Conservation (phyloP, 2,329 filamentous ascomycete genomes). For the Lizonia empirigonia region DNA sequence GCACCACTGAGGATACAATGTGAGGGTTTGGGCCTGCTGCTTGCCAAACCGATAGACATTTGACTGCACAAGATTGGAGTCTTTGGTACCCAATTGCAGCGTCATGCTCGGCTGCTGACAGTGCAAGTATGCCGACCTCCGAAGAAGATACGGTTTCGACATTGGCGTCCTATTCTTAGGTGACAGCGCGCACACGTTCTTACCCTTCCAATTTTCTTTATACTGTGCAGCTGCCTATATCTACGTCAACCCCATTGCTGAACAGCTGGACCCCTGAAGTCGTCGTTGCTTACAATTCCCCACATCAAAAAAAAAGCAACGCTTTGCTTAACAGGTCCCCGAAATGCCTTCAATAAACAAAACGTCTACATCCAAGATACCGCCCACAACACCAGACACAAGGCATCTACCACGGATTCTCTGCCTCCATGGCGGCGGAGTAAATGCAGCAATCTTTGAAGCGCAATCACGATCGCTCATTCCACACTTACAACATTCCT, state of each 20-base stretch:
- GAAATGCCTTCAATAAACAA: slow-evolving; percentile 8
- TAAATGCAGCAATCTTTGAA: slow-evolving; percentile 72
- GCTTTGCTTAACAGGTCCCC: background rate
- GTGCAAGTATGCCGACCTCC: slow-evolving; percentile 6
- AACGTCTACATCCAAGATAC: slow-evolving; percentile 27
- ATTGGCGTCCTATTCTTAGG: slow-evolving; percentile 13
- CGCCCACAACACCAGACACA: slow-evolving; percentile 33
- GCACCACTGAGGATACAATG: too few relatives aligned
- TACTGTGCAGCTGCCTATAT: background rate
- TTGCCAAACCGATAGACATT: too few relatives aligned
- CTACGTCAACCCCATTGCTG: background rate
- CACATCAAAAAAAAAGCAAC: background rate
- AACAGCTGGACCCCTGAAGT: background rate
- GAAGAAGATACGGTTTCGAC: slow-evolving; percentile 5
- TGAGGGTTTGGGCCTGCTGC: too few relatives aligned
- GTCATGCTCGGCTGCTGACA: background rate
- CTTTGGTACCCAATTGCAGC: background rate
- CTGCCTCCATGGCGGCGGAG: slow-evolving; percentile 80
- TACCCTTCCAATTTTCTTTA: background rate
- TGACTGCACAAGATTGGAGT: too few relatives aligned
- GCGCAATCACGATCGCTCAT: slow-evolving; percentile 67
- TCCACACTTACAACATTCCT: slow-evolving; percentile 58
- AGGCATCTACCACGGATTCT: slow-evolving; percentile 67
- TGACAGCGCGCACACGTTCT: slow-evolving; percentile 2
- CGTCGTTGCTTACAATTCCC: background rate